These are phyloP conservation scores for Drechslerella dactyloides DNA, from an alignment of 2,329 filamentous ascomycete species.

Conservation along the genomic window DNA sequence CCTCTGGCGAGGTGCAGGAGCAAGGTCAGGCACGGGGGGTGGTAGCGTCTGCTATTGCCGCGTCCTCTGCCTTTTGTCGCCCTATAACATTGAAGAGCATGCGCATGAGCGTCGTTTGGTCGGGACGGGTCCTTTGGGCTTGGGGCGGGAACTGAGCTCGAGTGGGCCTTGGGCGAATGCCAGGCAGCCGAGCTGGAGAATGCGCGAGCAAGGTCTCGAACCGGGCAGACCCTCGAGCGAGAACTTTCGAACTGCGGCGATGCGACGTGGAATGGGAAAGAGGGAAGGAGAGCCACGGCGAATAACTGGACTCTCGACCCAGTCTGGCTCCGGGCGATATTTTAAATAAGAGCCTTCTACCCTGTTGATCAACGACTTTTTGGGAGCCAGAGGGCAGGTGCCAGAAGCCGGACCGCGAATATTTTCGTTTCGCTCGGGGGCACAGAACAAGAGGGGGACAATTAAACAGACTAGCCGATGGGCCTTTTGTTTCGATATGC, in stretches of 20 bases:
- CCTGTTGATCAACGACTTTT: constrained; percentile 45
- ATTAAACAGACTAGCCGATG: constrained; percentile 31
- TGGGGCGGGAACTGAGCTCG: constrained; percentile 18
- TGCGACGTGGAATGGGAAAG: constrained; percentile 30
- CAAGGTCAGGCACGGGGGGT: neutral
- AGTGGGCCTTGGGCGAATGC: constrained; percentile 44
- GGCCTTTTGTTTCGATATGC: constrained; percentile 18
- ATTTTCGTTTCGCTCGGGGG: constrained; percentile 17
- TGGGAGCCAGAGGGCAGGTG: constrained; percentile 41
- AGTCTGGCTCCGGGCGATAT: constrained; percentile 23
- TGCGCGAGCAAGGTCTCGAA: constrained; percentile 21
- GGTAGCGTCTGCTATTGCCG: neutral
- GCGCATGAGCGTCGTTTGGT: constrained; percentile 10
- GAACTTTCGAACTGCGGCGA: constrained; percentile 35
- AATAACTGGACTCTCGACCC: constrained; percentile 4
- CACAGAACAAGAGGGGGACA: constrained; percentile 10
- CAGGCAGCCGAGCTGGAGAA: constrained; percentile 35
- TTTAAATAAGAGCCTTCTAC: constrained; percentile 18
- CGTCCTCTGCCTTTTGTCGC: neutral
- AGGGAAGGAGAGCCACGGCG: constrained; percentile 39
- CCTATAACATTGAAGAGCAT: constrained; percentile 10
- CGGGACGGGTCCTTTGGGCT: constrained; percentile 15
- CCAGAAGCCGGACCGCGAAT: constrained; percentile 23
- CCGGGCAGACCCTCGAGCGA: constrained; percentile 37
- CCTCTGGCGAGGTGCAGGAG: too few species aligned